These are phyloP conservation scores for Paramyrothecium sp. DNA, from an alignment of 2,329 filamentous ascomycete genomes.

Conservation along the genomic window DNA sequence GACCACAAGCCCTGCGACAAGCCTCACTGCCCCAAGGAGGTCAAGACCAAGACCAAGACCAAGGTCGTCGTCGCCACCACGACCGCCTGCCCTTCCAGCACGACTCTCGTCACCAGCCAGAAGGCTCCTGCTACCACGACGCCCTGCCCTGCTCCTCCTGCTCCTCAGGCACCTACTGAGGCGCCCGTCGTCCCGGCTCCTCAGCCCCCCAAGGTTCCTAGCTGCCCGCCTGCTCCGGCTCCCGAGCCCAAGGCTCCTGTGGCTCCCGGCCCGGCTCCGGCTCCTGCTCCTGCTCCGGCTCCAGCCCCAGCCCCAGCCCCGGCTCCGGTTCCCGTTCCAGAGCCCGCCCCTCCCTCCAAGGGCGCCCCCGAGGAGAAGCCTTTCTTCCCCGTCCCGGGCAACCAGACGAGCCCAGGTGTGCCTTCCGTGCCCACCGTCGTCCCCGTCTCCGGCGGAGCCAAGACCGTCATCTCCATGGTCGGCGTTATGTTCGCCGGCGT, in stretches of 20 bases:
- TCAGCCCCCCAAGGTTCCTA: not conserved
- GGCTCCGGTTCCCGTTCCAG: constrained; percentile 7
- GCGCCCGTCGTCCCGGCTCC: constrained; percentile 1
- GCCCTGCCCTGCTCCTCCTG: constrained; percentile 6
- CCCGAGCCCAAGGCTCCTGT: not conserved
- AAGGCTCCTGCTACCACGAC: not conserved
- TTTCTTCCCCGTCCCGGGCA: not conserved
- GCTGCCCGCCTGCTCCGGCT: not conserved
- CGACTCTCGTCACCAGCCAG: constrained; percentile 7
- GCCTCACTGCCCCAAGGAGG: constrained; percentile 9
- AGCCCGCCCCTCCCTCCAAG: constrained; percentile 1
- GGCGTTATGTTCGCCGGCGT: constrained; percentile 11
- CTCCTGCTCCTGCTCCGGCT: not conserved
- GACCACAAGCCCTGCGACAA: constrained; percentile 13
- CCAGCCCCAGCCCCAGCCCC: not conserved
- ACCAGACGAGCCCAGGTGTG: not conserved
- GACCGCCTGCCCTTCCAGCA: constrained; percentile 9
- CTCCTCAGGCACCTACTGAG: constrained; percentile 1
- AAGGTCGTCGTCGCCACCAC: constrained; percentile 5
- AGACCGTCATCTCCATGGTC: constrained; percentile 10
- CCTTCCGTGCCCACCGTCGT: constrained; percentile 12
- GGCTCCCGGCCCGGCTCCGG: not conserved
- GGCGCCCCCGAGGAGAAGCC: not conserved
- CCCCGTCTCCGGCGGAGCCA: constrained; percentile 14
- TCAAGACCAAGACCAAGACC: constrained; percentile 3